Evolutionary conservation across 179 eudicot species (phyloP).

Genomic region (Corrigiola litoralis): DNA sequence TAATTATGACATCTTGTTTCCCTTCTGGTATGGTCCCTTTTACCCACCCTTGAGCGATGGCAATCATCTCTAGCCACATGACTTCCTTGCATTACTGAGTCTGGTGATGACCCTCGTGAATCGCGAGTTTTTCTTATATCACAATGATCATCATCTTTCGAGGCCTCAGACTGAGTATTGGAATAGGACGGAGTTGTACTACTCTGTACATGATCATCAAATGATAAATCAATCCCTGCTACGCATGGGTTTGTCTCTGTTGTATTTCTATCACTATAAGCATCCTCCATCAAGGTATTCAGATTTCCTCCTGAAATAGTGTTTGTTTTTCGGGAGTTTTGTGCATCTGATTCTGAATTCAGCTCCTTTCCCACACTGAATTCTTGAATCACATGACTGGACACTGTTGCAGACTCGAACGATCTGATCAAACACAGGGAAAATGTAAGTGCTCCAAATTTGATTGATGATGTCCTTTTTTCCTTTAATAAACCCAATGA

Average conservation of each 20-base stretch:
- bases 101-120: slow-evolving; percentile 23
- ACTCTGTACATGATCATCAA: slow-evolving; percentile 21
- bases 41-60: slow-evolving; percentile 18
- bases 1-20: slow-evolving; percentile 16
- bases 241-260: slow-evolving; percentile 23
- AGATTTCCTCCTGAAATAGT: slow-evolving; percentile 25
- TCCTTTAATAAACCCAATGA: too few species aligned
- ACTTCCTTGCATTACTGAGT: slow-evolving; percentile 14
- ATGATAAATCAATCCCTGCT: slow-evolving; percentile 29
- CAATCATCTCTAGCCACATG: slow-evolving; percentile 21
- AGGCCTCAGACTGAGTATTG: slow-evolving; percentile 16
- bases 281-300: slow-evolving; percentile 20
- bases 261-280: slow-evolving; percentile 18
- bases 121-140: slow-evolving; percentile 22
- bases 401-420: slow-evolving; percentile 17
- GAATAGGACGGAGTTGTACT: slow-evolving; percentile 24
- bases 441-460: background rate
- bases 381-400: slow-evolving; percentile 22
- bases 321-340: slow-evolving; percentile 1
- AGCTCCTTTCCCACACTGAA: slow-evolving; percentile 21
- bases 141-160: slow-evolving; percentile 14
- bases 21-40: slow-evolving; percentile 17
- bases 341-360: slow-evolving; percentile 29
- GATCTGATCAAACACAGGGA: slow-evolving; percentile 31
- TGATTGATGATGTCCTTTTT: too few species aligned